A percentile compares a stretch with the other conserved stretches of the same genome.
phyloP scores from a whole-genome alignment of 2,329 filamentous ascomycete genomes.

The Pyrenochaeta sp. region DNA sequence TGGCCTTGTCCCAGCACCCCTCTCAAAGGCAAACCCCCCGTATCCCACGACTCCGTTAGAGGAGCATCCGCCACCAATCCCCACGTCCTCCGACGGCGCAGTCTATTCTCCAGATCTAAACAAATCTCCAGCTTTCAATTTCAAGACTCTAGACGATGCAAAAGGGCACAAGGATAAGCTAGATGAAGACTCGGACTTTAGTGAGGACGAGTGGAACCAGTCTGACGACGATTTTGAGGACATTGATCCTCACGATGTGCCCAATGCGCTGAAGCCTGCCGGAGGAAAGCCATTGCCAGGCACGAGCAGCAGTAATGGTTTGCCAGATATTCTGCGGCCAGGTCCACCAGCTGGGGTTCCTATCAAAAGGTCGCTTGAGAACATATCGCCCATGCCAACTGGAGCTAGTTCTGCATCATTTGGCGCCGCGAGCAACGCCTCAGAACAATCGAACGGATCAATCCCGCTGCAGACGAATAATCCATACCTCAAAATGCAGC shows the following conservation, averaged over 20 bases:
- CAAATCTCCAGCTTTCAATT: constrained; percentile 51
- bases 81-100: constrained; percentile 24
- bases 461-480: constrained; percentile 53
- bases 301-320: constrained; percentile 14
- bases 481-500: constrained; percentile 53
- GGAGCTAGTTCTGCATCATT: constrained; percentile 40
- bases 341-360: constrained; percentile 44
- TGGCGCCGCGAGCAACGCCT: constrained; percentile 41
- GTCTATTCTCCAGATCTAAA: constrained; percentile 47
- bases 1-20: constrained; percentile 51
- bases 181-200: constrained; percentile 40
- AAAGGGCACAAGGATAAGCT: constrained; percentile 29
- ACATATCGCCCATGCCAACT: constrained; percentile 40
- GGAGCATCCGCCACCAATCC: constrained; percentile 36
- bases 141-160: constrained; percentile 42
- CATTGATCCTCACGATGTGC: constrained; percentile 40
- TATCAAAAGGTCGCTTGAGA: constrained; percentile 40
- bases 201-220: constrained; percentile 45
- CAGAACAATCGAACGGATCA: constrained; percentile 36
- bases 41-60: constrained; percentile 55
- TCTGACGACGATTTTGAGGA: constrained; percentile 48
- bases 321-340: constrained; percentile 43
- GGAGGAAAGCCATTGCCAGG: constrained; percentile 38
- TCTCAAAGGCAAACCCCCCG: constrained; percentile 53
- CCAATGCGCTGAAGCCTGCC: constrained; percentile 47